These are phyloP conservation scores for Trichoderma sp. DNA, from an alignment of 2,329 filamentous ascomycete genomes.

Conservation along the genomic window DNA sequence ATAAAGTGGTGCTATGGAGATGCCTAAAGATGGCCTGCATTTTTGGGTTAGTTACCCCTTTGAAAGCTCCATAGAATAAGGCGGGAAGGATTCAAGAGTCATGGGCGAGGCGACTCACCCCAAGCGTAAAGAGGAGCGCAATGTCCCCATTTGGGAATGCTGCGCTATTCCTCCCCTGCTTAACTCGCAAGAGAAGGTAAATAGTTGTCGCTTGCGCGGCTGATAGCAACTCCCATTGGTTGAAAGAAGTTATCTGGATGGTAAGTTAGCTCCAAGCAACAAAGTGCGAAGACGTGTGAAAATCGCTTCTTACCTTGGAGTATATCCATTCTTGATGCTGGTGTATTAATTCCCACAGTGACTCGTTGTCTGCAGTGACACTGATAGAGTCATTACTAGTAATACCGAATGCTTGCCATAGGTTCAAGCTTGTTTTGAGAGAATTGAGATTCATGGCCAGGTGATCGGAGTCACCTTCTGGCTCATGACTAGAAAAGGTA, in stretches of 20 bases:
- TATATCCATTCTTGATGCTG: slow-evolving; percentile 28
- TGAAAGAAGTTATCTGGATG: neutral
- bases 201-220: slow-evolving; percentile 9
- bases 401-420: neutral
- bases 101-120: neutral
- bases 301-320: neutral
- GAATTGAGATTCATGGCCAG: neutral
- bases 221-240: slow-evolving; percentile 14
- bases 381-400: neutral
- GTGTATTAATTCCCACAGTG: slow-evolving; percentile 19
- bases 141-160: slow-evolving; percentile 22
- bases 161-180: neutral
- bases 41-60: neutral
- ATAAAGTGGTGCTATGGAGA: neutral
- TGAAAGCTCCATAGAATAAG: neutral
- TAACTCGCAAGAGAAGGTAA: slow-evolving; percentile 17
- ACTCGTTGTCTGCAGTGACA: neutral
- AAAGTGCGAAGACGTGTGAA: neutral
- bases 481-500: neutral
- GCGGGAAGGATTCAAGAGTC: neutral
- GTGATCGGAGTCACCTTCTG: neutral
- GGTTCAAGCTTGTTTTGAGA: slow-evolving; percentile 11
- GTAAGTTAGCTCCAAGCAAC: neutral
- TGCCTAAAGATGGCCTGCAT: neutral
- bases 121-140: slow-evolving; percentile 24